phyloP scores from a whole-genome alignment of 2,329 filamentous ascomycete genomes.

The Paecilomyces dactylethromorphus region DNA sequence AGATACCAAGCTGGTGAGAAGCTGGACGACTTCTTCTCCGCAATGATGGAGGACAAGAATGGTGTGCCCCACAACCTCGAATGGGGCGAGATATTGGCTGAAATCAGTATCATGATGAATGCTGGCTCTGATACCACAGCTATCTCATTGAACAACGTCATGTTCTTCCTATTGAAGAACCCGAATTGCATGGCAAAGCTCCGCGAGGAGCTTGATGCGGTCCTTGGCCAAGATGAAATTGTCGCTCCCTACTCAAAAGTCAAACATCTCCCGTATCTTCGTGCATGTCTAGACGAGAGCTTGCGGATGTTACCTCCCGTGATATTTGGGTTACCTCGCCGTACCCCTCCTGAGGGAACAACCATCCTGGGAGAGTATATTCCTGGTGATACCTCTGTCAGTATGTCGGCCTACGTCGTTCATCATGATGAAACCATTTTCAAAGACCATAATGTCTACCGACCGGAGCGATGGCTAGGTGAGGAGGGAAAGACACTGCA shows the following conservation, averaged over 20 bases:
- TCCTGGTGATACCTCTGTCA: constrained; percentile 39
- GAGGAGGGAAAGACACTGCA: constrained; percentile 29
- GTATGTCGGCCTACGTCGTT: constrained; percentile 35
- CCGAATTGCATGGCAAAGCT: background rate
- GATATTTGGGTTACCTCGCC: background rate
- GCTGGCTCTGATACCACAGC: constrained; percentile 5
- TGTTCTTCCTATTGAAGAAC: background rate
- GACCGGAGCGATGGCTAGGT: constrained; percentile 38
- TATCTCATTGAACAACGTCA: background rate
- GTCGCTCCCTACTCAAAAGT: background rate
- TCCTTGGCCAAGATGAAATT: background rate
- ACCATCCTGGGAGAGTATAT: constrained; percentile 35
- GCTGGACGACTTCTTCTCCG: constrained; percentile 51
- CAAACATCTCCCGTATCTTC: background rate
- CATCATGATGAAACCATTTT: constrained; percentile 35
- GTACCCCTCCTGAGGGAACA: background rate
- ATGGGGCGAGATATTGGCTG: constrained; percentile 50
- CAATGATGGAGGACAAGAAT: constrained; percentile 44
- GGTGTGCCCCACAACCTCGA: constrained; percentile 39
- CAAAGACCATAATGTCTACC: constrained; percentile 31
- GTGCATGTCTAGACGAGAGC: background rate
- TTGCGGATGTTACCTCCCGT: background rate
- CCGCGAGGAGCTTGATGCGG: background rate
- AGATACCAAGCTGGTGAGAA: constrained; percentile 39
- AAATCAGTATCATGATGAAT: constrained; percentile 24